Conservation (phyloP, 2,329 filamentous ascomycete genomes). For the Xylariaceae sp. region DNA sequence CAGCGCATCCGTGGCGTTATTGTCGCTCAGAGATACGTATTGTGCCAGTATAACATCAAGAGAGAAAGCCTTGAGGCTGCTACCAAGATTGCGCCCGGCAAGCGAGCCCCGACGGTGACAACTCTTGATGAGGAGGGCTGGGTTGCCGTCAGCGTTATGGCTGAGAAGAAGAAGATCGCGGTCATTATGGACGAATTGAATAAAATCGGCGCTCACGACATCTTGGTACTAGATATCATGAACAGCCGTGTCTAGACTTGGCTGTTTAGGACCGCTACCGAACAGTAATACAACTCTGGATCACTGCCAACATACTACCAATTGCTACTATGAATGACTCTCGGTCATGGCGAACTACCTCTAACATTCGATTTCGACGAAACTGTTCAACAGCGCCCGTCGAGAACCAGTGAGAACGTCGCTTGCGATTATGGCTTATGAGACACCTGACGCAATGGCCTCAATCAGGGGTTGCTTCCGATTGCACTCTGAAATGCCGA, state of each 20-base stretch:
- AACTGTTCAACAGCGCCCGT: too few relatives aligned
- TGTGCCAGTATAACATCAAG: conserved; percentile 94
- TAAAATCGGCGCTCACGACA: conserved; percentile 73
- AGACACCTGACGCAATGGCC: neutral
- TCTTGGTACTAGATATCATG: conserved; percentile 78
- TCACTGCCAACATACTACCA: neutral
- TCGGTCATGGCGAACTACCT: neutral
- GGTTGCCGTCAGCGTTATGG: conserved; percentile 94
- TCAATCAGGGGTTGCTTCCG: neutral
- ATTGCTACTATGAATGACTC: neutral
- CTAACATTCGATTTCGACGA: neutral
- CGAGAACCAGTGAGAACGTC: too few relatives aligned
- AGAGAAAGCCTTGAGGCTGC: conserved; percentile 62
- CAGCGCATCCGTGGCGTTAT: conserved; percentile 90
- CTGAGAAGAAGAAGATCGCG: conserved; percentile 80
- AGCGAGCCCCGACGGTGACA: conserved; percentile 89
- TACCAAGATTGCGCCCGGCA: conserved; percentile 79
- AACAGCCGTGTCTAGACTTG: conserved; percentile 45
- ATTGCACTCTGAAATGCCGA: neutral
- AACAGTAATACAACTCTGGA: neutral
- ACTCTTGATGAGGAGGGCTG: conserved; percentile 80
- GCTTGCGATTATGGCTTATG: too few relatives aligned
- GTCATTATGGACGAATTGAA: conserved; percentile 80
- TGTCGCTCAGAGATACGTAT: conserved; percentile 85
- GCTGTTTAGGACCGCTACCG: neutral